Base-by-base conservation (phyloP, 306 rosid genomes). In the Quercus alba region DNA sequence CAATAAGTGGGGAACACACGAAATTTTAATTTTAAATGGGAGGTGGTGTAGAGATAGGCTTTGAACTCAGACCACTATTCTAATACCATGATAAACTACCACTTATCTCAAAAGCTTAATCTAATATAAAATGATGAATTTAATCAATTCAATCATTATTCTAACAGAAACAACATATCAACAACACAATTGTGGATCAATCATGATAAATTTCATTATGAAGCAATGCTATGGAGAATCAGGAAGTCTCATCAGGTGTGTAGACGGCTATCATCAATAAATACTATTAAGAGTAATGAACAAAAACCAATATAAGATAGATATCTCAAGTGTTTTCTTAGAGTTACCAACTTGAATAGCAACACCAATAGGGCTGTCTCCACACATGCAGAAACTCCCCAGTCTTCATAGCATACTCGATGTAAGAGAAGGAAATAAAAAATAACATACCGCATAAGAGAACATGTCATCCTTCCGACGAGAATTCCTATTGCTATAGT, bases 391-490 rank as follows among this genome's bases (percentile, higher is more conserved):
- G 74, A 74, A 69, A 41, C 17, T 21, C 55, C 46, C 28, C 68
- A 76, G 58, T 66, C 77, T 83, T 66, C 81, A 69, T 72, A 77
- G 61, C 75, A 81, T 54, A 76, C 70, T 74, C 73, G 66, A 58
- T 70, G 20, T 8, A 79, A 67, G 85, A 84, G 66, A 26, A 78
- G 67, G 74, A 88, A 80, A 81, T 23, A 81, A 79, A 64, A 25
- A 85, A 80, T 79, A 79, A 79, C 97, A 81, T 93, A 95, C 99
- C 99, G 95, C 97, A 89, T 72, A 83, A 75, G 89, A 84, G 84
- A 91, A 90, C 91, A 93, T 91, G 89, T 95, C 99, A 88, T 95
- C 97, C 90, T 84, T 85, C 89, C 85, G 96, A 74, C 82, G 67
- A 74, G 91, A 80, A 81, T 85, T 88, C 74, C 85, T 68, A 81